These are phyloP conservation scores for Pseudogymnoascus destructans DNA, from an alignment of 2,329 filamentous ascomycete genomes.

Conservation along the genomic window DNA sequence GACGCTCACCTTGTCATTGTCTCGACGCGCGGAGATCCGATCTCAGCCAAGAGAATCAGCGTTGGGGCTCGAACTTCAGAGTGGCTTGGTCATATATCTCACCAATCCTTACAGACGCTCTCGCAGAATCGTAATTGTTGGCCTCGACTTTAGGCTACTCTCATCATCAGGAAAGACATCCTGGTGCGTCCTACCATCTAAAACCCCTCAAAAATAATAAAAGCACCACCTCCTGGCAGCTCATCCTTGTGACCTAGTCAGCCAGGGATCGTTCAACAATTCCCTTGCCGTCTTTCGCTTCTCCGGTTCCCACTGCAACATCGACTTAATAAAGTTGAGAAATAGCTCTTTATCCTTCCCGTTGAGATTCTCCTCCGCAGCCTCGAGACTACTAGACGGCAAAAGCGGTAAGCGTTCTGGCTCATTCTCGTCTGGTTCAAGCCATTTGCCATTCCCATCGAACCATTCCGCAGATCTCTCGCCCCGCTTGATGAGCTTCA, in stretches of 20 bases:
- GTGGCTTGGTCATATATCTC: no score
- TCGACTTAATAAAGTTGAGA: slow-evolving; percentile 15
- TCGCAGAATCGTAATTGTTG: no score
- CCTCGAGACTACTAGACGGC: slow-evolving; percentile 14
- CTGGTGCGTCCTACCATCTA: no score
- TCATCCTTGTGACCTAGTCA: no score
- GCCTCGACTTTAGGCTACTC: no score
- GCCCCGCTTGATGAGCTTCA: slow-evolving; percentile 12
- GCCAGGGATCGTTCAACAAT: slow-evolving; percentile 14
- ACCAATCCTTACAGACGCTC: no score
- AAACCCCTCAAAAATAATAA: background rate
- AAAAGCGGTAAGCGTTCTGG: slow-evolving; percentile 14
- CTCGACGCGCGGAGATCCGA: no score
- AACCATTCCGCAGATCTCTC: slow-evolving; percentile 13
- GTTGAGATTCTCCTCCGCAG: slow-evolving; percentile 13
- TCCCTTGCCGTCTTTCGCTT: slow-evolving; percentile 15
- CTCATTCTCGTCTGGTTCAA: slow-evolving; percentile 13
- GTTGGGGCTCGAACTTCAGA: no score
- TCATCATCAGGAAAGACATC: no score
- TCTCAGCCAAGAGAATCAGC: no score
- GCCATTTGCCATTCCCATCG: slow-evolving; percentile 14
- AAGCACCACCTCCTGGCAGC: background rate
- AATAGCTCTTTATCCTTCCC: slow-evolving; percentile 15
- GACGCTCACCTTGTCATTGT: no score
- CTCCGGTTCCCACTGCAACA: slow-evolving; percentile 16